These are phyloP conservation scores for Lathyrus aphaca DNA, from an alignment of 306 rosid genomes.

Conservation along the genomic window DNA sequence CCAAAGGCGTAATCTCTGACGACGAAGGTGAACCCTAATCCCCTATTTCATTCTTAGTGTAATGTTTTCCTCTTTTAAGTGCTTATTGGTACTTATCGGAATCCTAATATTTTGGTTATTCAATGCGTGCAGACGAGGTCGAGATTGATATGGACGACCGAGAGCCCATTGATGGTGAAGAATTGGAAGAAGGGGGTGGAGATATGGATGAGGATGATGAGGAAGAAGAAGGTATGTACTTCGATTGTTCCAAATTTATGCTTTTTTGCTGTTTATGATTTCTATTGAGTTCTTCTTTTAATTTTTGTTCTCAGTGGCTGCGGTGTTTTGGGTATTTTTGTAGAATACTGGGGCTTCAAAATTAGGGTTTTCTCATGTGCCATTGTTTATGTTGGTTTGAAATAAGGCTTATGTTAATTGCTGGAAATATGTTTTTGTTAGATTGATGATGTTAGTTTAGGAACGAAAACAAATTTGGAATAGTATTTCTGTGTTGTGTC, in stretches of 20 bases:
- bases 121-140: conserved; percentile 66
- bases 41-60: not conserved
- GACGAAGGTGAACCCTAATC: conserved; percentile 65
- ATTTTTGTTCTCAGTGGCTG: not conserved
- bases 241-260: not conserved
- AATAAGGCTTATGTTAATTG: not conserved
- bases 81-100: not conserved
- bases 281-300: not conserved
- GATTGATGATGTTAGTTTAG: not conserved
- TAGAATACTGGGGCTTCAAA: conserved; percentile 33
- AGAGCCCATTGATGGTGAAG: conserved; percentile 62
- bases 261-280: not conserved
- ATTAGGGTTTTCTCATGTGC: conserved; percentile 19
- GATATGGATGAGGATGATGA: conserved; percentile 64
- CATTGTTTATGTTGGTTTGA: not conserved
- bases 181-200: conserved; percentile 49
- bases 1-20: conserved; percentile 52
- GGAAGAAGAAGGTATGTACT: conserved; percentile 78
- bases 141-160: conserved; percentile 75
- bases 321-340: conserved; percentile 4
- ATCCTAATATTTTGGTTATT: conserved; percentile 36
- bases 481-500: not conserved
- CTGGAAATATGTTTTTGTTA: conserved; percentile 4
- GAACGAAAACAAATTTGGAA: not conserved
- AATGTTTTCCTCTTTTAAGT: not conserved